Percentiles rank a stretch among this genome's conserved stretches.
These are phyloP conservation scores for Acacia crassicarpa DNA, from an alignment of 306 rosid species.

Conservation along the genomic window DNA sequence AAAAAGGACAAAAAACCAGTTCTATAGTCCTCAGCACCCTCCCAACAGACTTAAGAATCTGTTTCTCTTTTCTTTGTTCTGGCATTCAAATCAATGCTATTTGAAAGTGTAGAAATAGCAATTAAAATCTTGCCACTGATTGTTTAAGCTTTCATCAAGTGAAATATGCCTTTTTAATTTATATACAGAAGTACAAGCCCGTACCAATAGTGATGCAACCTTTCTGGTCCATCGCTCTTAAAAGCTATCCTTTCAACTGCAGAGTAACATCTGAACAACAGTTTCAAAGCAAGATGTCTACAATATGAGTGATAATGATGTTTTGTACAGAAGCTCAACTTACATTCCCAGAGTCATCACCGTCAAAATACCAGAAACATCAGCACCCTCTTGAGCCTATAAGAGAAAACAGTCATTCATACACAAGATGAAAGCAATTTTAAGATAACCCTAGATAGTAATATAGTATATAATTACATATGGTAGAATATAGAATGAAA, in stretches of 20 bases:
- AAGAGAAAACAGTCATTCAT: slow-evolving; percentile 25
- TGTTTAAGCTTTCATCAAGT: not conserved
- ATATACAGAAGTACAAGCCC: slow-evolving; percentile 26
- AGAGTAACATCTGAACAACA: slow-evolving; percentile 75
- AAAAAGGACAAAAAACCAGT: not conserved
- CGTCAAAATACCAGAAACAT: slow-evolving; percentile 77
- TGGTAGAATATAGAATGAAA: not conserved
- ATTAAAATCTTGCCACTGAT: not conserved
- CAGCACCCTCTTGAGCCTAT: slow-evolving; percentile 85
- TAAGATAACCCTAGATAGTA: not conserved
- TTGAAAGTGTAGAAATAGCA: not conserved
- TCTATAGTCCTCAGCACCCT: not conserved
- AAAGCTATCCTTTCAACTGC: slow-evolving; percentile 86
- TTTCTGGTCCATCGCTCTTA: slow-evolving; percentile 93
- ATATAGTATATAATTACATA: not conserved
- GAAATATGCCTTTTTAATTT: not conserved
- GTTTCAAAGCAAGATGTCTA: slow-evolving; percentile 30
- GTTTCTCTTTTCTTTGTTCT: not conserved
- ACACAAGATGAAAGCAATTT: slow-evolving; percentile 19
- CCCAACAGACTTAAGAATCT: slow-evolving; percentile 3
- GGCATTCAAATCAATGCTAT: not conserved
- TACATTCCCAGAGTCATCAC: slow-evolving; percentile 96
- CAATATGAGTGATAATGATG: slow-evolving; percentile 5
- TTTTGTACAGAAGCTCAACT: slow-evolving; percentile 42
- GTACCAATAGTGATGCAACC: slow-evolving; percentile 96